Conservation (phyloP, 306 rosid genomes). For the Cyclanthera cordifolia region DNA sequence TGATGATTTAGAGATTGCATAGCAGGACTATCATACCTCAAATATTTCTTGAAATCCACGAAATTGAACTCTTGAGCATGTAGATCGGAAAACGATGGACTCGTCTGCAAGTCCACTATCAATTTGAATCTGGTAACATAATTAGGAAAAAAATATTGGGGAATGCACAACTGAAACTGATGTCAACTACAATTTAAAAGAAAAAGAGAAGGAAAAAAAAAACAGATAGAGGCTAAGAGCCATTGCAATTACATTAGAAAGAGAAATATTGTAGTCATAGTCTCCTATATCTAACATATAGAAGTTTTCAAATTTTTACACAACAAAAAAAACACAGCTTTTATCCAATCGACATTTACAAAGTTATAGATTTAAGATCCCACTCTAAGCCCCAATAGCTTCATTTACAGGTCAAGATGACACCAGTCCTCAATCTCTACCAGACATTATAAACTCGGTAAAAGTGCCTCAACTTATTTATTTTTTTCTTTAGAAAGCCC, state of each 20-base stretch:
- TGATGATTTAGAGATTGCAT: neutral
- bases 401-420: neutral
- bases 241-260: neutral
- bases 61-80: slow-evolving; percentile 61
- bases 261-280: neutral
- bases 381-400: neutral
- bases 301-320: neutral
- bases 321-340: neutral
- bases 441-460: neutral
- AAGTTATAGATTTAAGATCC: neutral
- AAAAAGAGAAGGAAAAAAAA: neutral
- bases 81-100: slow-evolving; percentile 57
- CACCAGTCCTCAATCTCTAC: neutral
- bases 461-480: too few species aligned
- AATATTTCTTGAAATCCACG: slow-evolving; percentile 71
- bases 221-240: neutral
- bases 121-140: slow-evolving; percentile 48
- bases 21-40: slow-evolving; percentile 30
- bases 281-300: neutral
- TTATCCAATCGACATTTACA: neutral
- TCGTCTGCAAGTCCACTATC: slow-evolving; percentile 54
- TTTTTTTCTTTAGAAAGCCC: too few species aligned
- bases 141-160: neutral
- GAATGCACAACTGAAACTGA: neutral
- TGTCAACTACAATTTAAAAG: neutral